A percentile compares a stretch with the other conserved stretches of the same genome.
Evolutionary conservation across 2,329 filamentous ascomycete species (phyloP).

Genomic region (Talaromyces sp.): DNA sequence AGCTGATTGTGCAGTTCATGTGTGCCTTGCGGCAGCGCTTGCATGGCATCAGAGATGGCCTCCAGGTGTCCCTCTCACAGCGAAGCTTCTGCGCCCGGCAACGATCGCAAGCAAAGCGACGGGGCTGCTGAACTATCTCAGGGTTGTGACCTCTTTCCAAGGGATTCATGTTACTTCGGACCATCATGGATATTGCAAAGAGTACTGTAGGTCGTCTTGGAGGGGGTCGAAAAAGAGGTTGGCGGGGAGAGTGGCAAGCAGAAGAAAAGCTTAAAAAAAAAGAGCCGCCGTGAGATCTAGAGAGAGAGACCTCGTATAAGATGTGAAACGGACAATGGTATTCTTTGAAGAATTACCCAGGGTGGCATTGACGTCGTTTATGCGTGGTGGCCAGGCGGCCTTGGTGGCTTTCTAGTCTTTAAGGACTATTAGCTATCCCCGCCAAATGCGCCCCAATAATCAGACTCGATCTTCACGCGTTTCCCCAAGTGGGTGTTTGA

Average conservation of each 20-base stretch:
- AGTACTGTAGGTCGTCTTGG: neutral
- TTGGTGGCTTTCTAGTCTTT: neutral
- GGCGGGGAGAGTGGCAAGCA: neutral
- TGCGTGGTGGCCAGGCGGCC: neutral
- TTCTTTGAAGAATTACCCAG: neutral
- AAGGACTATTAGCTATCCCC: neutral
- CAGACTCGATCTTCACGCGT: slow-evolving; percentile 4
- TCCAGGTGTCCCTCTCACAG: slow-evolving; percentile 14
- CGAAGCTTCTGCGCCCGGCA: slow-evolving; percentile 14
- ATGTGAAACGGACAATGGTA: neutral
- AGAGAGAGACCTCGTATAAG: neutral
- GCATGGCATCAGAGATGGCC: slow-evolving; percentile 12
- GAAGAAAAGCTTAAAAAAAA: neutral
- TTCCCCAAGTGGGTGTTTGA: neutral
- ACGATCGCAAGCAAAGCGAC: slow-evolving; percentile 14
- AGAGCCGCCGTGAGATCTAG: neutral
- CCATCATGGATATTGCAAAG: slow-evolving; percentile 2
- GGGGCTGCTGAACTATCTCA: slow-evolving; percentile 12
- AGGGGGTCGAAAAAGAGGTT: neutral
- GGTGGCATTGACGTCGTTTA: neutral
- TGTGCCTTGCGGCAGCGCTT: slow-evolving; percentile 13
- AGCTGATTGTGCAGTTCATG: slow-evolving; percentile 11
- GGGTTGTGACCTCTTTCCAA: slow-evolving; percentile 5
- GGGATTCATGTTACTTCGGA: slow-evolving; percentile 3
- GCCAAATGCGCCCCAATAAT: slow-evolving; percentile 5